Evolutionary conservation across 2,329 filamentous ascomycete species (phyloP), one percentile per base, ranked within the genome.

Genomic region (Colletotrichum sp.): DNA sequence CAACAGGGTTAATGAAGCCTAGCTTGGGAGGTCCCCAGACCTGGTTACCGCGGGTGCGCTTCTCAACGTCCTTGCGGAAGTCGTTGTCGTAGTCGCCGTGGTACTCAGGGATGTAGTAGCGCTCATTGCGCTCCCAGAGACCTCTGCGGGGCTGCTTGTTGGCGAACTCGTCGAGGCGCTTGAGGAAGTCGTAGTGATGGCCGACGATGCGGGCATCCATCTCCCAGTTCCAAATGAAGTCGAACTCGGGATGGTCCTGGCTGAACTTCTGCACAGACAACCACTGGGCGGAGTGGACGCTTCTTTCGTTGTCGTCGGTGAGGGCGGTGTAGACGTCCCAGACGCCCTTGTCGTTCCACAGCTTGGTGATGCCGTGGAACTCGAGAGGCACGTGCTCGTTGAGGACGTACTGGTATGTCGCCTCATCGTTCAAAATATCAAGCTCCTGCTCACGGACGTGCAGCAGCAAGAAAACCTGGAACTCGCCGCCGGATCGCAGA

Each of bases 211-310:
- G 90, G 36, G 93, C 92, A 81, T 97, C 94, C 85, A 95, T 94
- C 81, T 97, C 95, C 94, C 94, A 96, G 82, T 96, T 96, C 94
- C 95, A 97, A 78, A 95, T 89, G 79, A 91, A 95, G 78, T 96
- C 94, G 78, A 94, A 97, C 79, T 96, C 92, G 0, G 94, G 94
- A 79, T 95, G 93, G 65, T 94, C 93, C 79, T 94, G 89, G 74
- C 91, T 91, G 81, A 96, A 96, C 84, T 93, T 93, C 81, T 96
- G 94, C 4, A 96, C 88, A 7, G 93, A 93, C 78, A 95, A 88
- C 87, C 93, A 95, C 79, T 95, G 93, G 34, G 89, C 87, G 32
- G 88, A 88, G 79, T 92, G 90, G n/a, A 91, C 91, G 67, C 84
- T 87, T 75, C 87, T 83, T 71, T 88, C 87, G 68, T 87, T 84